Base-by-base conservation (phyloP, 2,329 filamentous ascomycete species). In the Seiridium unicorne region DNA sequence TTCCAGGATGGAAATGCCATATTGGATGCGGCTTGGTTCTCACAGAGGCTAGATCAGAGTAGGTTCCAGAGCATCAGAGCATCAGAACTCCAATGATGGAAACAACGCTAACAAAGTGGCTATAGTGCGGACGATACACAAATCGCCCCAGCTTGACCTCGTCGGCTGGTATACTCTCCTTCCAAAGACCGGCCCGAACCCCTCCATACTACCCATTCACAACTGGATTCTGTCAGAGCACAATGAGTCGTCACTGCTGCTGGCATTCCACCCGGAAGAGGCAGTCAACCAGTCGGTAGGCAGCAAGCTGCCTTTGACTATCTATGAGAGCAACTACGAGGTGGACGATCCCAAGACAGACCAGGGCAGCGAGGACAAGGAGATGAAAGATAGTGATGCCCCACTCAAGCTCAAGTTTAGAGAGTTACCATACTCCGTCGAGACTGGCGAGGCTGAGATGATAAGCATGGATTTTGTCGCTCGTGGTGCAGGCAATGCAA, bases 391-490 rank as follows among this genome's bases (percentile, higher is more conserved):
- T 64, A 73, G 82, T 72, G 75, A 86, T 40, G 73, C 79, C 1
- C 74, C 79, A 2, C 72, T 87, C 32, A 85, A 83, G 55, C 82
- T 95, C 62, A 89, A 86, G 69, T 98, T 98, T 75, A 86, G 89
- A 61, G 90, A 96, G 70, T 77, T 98, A 8, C 86, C 89, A 1
- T 98, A 95, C 74, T 89, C 89, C 0, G 88, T 98, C 2, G 95
- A 98, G 77, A 97, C 93, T 0, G 92, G 92, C 8, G 93, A 98
- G 74, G 93, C 93, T 1, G 95, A 99, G 75, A 97, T 97, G 93
- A 98, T 99, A 65, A 91, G 91, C 66, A 91, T 99, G 69, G 93
- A 97, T 74, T 96, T 93, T 65, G 90, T 99, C 26, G 93, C 94
- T 0, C 88, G 89, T 57, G 92, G 91, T 44, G 91, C 90, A 51